These are phyloP conservation scores for Lecanoromycetidae sp. DNA, from an alignment of 2,329 filamentous ascomycete genomes.

Conservation along the genomic window DNA sequence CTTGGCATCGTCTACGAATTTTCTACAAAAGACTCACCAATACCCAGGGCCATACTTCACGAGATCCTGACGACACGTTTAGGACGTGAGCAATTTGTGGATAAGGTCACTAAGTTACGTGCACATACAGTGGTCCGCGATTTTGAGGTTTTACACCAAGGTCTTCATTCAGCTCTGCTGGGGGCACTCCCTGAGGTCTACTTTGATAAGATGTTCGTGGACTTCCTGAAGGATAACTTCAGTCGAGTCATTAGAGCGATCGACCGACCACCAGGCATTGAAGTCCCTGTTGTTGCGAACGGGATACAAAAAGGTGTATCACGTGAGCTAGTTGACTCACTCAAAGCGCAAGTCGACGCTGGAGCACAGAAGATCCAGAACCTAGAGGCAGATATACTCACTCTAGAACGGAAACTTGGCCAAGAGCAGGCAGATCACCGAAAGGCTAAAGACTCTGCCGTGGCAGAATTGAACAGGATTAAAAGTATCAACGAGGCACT, in stretches of 20 bases:
- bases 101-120: conserved; percentile 65
- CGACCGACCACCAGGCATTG: conserved; percentile 78
- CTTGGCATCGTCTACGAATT: conserved; percentile 91
- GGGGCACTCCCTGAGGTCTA: conserved; percentile 63
- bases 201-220: conserved; percentile 76
- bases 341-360: conserved; percentile 65
- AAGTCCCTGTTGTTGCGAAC: conserved; percentile 68
- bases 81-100: conserved; percentile 76
- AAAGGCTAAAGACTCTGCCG: conserved; percentile 48
- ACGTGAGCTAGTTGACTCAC: conserved; percentile 77
- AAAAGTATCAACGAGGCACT: conserved; percentile 58
- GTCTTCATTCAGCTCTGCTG: conserved; percentile 40
- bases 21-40: conserved; percentile 90
- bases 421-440: conserved; percentile 64
- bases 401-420: conserved; percentile 44
- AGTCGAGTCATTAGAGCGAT: conserved; percentile 72
- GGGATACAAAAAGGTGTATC: conserved; percentile 82
- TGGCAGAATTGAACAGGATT: conserved; percentile 45
- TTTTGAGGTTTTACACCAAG: conserved; percentile 75
- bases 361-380: conserved; percentile 51
- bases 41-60: conserved; percentile 69
- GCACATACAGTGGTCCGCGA: conserved; percentile 70
- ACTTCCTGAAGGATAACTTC: conserved; percentile 94
- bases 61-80: conserved; percentile 64
- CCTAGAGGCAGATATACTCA: conserved; percentile 43